phyloP scores from a whole-genome alignment of 1,284 basidiomycete species.

The Grifola frondosa region DNA sequence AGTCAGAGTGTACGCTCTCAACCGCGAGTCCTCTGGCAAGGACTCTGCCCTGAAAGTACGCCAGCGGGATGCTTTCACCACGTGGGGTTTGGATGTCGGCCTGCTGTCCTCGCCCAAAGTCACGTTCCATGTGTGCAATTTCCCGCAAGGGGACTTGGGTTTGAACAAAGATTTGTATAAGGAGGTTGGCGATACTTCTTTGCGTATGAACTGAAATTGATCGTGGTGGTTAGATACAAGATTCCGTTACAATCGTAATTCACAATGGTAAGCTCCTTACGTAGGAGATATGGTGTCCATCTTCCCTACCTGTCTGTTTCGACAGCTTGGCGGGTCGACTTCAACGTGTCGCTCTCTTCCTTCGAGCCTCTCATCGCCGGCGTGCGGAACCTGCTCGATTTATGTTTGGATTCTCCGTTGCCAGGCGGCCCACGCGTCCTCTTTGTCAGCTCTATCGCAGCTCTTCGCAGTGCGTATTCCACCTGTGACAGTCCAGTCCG shows the following conservation, averaged over 20 bases:
- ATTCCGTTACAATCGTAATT: constrained; percentile 29
- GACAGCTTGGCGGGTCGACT: constrained; percentile 44
- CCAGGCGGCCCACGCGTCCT: constrained; percentile 21
- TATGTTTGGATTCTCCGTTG: constrained; percentile 34
- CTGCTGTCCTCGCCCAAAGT: constrained; percentile 19
- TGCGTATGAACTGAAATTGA: not conserved
- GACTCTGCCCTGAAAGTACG: constrained; percentile 14
- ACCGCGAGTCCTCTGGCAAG: constrained; percentile 12
- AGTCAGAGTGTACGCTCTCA: constrained; percentile 18
- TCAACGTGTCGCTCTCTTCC: constrained; percentile 35
- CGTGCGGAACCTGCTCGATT: constrained; percentile 40
- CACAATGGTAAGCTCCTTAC: constrained; percentile 31
- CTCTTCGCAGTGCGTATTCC: constrained; percentile 18
- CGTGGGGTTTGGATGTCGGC: constrained; percentile 15
- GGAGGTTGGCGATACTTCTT: constrained; percentile 8
- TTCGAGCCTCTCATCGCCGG: constrained; percentile 39
- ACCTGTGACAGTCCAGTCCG: constrained; percentile 1
- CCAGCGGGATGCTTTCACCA: constrained; percentile 17
- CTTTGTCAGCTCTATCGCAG: constrained; percentile 29
- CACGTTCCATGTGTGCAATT: constrained; percentile 26
- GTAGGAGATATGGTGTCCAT: not conserved
- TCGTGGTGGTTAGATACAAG: constrained; percentile 8
- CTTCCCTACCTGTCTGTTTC: not conserved
- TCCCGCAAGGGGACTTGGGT: constrained; percentile 22
- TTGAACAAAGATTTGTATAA: constrained; percentile 21